Evolutionary conservation across 345 rosid genomes (phyloP), one percentile per base, ranked within the genome.

Genomic region (Syzygium jambos): DNA sequence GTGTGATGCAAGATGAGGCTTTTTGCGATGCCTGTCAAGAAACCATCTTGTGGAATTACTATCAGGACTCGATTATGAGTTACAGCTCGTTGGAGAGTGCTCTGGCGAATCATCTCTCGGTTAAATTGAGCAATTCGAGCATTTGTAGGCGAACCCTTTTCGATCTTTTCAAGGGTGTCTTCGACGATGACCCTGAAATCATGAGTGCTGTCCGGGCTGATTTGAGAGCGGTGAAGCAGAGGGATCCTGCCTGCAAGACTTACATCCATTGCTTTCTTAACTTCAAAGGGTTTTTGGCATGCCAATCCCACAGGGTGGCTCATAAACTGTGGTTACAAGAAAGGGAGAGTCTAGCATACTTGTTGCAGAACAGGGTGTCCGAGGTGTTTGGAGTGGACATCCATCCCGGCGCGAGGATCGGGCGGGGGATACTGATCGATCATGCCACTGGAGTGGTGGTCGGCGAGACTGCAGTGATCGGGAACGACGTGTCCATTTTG

Each of bases 391-490:
- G 93, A 0, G 97, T 95, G 54, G 99, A 97, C 89, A 96, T 97
- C 56, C 99, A 96, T 90, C 99, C 99, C 3, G 98, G 98, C 1
- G 99, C 98, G 2, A 92, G 89, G 87, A 93, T 97, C 11, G 98
- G 98, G n/a, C 85, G 84, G 1, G 99, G 98, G 86, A 89, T 96
- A 43, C 88, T 96, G 89, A 87, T 97, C 5, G 98, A 97, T 85
- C 98, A 96, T n/a, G 99, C 98, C 1, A 95, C 98, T 0, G 97
- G 98, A 11, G 89, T 97, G 8, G 95, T 97, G 5, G 91, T 96
- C 11, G 98, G 99, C 21, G 99, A 97, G 91, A 97, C 99, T 11
- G 97, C 99, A 0, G 97, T 95, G 65, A 92, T 97, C 4, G 99
- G 98, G 55, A 90, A 95, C 87, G 91, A 97, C 84, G 98, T 96